Evolutionary conservation across 2,329 filamentous ascomycete genomes (phyloP), one percentile per base, ranked within the genome.

Genomic region (Alternaria sp.): DNA sequence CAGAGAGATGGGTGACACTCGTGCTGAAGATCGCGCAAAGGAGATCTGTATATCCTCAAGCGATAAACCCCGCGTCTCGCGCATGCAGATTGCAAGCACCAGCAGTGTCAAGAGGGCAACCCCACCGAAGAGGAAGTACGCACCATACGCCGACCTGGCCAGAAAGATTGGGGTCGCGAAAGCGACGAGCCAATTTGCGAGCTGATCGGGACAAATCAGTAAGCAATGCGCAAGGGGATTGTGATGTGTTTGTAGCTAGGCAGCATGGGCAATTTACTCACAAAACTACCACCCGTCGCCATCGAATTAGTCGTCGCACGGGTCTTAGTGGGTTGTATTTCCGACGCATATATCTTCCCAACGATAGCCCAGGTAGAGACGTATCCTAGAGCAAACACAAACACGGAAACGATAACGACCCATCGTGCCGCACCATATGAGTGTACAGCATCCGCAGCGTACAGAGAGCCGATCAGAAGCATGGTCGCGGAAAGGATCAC

Each of bases 171-270:
- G n/a, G 1, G 41, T 42, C 9, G 18, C 41, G 18, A 24, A 42
- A 6, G 20, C 41, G 22, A 42, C 18, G 1, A 43, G 41, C 20
- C 12, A 43, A 1, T 43, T 43, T 1, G 41, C 41, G 22, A 43
- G 9, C 18, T 43, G 18, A 22, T 26, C 5, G 41, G 0, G 2
- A 26, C 11, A 4, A 24, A 7, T 3, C 7, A 18, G 12, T 43
- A 2, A 43, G 12, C 20, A 9, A 26, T 26, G 24, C 24, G 24
- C 24, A 26, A 26, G 24, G 24, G 24, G 0, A 7, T 24, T 26
- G 0, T 26, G 24, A 2, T 2, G 1, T 24, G 22, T 26, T 26
- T 0, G 24, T 7, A 0, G 24, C 0, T 26, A 1, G 24, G 24
- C 24, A 26, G 7, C 20, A 24, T 11, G 2, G 3, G 0, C 14